Conservation (phyloP, 2,329 filamentous ascomycete genomes). For the Colletotrichum lini region DNA sequence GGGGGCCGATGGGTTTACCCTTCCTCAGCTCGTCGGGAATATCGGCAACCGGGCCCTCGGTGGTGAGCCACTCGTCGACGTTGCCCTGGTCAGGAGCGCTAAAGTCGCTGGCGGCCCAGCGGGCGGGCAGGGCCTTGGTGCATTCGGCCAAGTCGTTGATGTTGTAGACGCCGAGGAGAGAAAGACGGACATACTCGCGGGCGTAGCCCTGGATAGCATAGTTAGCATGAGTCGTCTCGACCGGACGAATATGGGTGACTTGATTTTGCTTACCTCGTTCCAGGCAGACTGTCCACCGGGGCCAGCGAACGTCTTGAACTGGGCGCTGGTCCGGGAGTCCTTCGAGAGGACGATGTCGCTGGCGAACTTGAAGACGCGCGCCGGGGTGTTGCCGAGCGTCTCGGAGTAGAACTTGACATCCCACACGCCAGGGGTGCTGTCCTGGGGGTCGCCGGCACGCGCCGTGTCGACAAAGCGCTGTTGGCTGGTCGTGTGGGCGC, state of each 20-base stretch:
- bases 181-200: constrained; percentile 66
- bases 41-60: constrained; percentile 11
- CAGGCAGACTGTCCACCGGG: constrained; percentile 53
- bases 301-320: constrained; percentile 56
- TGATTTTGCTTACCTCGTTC: constrained; percentile 53
- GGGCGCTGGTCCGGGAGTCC: constrained; percentile 52
- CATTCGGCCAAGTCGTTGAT: constrained; percentile 69
- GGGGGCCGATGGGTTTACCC: constrained; percentile 14
- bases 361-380: constrained; percentile 57
- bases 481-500: constrained; percentile 66
- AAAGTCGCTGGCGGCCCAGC: constrained; percentile 32
- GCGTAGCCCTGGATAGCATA: constrained; percentile 57
- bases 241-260: neutral
- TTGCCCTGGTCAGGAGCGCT: constrained; percentile 33
- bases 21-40: constrained; percentile 17
- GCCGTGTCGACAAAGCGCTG: constrained; percentile 60
- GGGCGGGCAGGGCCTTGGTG: constrained; percentile 63
- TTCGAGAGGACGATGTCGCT: constrained; percentile 58
- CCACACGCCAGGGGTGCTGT: constrained; percentile 67
- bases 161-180: constrained; percentile 68
- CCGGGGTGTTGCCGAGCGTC: constrained; percentile 52
- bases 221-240: neutral
- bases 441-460: constrained; percentile 61
- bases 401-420: constrained; percentile 65
- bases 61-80: constrained; percentile 31